Base-by-base conservation (phyloP, 768 basidiomycete species). In the Aureoboletus auriporus region DNA sequence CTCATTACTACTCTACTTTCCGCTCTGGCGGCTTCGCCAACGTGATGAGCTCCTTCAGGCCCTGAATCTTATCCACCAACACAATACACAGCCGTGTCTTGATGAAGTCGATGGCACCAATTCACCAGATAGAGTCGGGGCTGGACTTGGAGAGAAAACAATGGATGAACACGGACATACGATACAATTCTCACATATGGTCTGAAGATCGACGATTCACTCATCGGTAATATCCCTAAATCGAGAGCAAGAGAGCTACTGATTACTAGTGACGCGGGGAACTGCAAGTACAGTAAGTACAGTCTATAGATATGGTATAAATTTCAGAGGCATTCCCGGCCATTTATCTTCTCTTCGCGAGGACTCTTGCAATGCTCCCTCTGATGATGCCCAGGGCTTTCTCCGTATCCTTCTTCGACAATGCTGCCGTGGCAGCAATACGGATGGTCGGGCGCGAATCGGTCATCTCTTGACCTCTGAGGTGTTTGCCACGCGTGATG, bases 381-480 rank as follows among this genome's bases (percentile, higher is more conserved):
- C 86, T 90, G 49, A 99, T 67, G 16, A 87, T 77, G 20, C 69
- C 71, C 6, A 84, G 81, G 4, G 93, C 89, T 73, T 92, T 94
- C 75, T 96, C 93, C 46, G 84, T 80, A 58, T 98, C 96, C 71
- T 94, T 95, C 77, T 76, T 86, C 23, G 84, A 83, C 55, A 97
- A 65, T 12, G 82, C 92, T 12, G 83, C 79, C 5, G 80, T 85
- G 52, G 94, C 70, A 20, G 86, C 85, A n/a, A 98, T 71, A 52
- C 90, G 79, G 51, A 98, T 82, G 57, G 87, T 90, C 33, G 96
- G 93, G 39, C 84, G 75, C 13, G 82, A 76, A 64, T 96, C 92
- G 13, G 79, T 72, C 53, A 80, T 71, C 74, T 99, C 95, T 69
- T 96, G 93, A 6, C 85, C 83, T 42, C 79, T 78, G 56, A 96